These are phyloP conservation scores for Limnanthes douglasii DNA, from an alignment of 345 rosid genomes.

Conservation along the genomic window DNA sequence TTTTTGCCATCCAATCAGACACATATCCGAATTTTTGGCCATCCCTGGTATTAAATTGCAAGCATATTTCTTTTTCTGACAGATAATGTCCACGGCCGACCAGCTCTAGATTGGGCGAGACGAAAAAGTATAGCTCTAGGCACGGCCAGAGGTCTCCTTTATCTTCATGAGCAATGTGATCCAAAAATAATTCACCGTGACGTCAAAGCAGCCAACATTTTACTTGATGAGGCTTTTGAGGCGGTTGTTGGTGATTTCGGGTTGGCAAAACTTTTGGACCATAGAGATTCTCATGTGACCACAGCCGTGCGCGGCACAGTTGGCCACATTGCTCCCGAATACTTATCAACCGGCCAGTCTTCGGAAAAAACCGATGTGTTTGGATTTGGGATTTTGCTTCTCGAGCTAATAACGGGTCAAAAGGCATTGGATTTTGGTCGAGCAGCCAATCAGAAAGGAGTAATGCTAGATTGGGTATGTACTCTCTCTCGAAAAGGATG, in stretches of 20 bases:
- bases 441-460: slow-evolving; percentile 76
- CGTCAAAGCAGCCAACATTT: slow-evolving; percentile 93
- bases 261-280: slow-evolving; percentile 90
- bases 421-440: slow-evolving; percentile 85
- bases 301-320: slow-evolving; percentile 92
- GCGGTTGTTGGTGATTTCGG: slow-evolving; percentile 99
- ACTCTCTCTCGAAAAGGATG: slow-evolving; percentile 8
- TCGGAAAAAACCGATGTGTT: slow-evolving; percentile 91
- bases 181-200: slow-evolving; percentile 92
- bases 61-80: slow-evolving; percentile 5
- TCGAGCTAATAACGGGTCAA: slow-evolving; percentile 86
- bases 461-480: slow-evolving; percentile 89
- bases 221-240: slow-evolving; percentile 81
- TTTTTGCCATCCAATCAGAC: too few relatives aligned
- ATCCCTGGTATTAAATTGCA: too few relatives aligned
- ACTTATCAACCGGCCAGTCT: slow-evolving; percentile 85
- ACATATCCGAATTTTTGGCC: too few relatives aligned
- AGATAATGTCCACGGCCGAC: slow-evolving; percentile 55
- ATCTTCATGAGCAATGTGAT: slow-evolving; percentile 90
- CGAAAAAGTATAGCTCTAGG: slow-evolving; percentile 83
- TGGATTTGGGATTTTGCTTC: slow-evolving; percentile 86
- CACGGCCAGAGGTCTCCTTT: slow-evolving; percentile 76
- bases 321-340: slow-evolving; percentile 94
- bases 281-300: slow-evolving; percentile 87
- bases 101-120: slow-evolving; percentile 76